phyloP scores from a whole-genome alignment of 306 rosid genomes.

The apple (Malus domestica) region DNA sequence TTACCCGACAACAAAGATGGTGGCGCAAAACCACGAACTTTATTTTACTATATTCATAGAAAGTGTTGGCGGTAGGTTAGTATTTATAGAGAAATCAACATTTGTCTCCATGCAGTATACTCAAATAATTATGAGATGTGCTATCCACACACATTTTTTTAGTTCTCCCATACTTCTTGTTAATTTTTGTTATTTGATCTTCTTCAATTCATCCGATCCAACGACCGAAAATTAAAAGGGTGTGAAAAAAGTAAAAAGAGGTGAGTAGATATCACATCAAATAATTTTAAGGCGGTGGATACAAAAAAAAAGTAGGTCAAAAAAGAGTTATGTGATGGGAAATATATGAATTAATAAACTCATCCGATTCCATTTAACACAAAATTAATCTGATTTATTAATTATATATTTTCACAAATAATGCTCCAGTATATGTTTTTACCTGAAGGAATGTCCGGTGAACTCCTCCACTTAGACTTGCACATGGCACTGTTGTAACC shows the following conservation, averaged over 20 bases:
- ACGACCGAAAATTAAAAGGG: too few species aligned
- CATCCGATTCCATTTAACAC: not conserved
- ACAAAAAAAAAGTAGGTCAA: not conserved
- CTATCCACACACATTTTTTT: too few species aligned
- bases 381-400: not conserved
- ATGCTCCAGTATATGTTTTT: not conserved
- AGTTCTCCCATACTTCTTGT: too few species aligned
- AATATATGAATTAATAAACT: not conserved
- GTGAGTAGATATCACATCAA: too few species aligned
- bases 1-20: too few species aligned
- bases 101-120: not conserved
- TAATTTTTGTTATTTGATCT: too few species aligned
- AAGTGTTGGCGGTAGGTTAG: not conserved
- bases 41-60: too few species aligned
- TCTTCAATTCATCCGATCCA: too few species aligned
- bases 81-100: not conserved
- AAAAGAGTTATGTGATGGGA: not conserved
- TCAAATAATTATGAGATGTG: not conserved
- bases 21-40: too few species aligned
- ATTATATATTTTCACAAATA: too few species aligned
- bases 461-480: conserved; percentile 67
- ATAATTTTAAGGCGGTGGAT: not conserved
- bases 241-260: too few species aligned
- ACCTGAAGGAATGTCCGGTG: conserved; percentile 64
- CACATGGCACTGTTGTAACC: conserved; percentile 64